Evolutionary conservation across 352 stramenopile species (phyloP), one percentile per base, ranked within the genome.

Genomic region (Phytophthora sp.): DNA sequence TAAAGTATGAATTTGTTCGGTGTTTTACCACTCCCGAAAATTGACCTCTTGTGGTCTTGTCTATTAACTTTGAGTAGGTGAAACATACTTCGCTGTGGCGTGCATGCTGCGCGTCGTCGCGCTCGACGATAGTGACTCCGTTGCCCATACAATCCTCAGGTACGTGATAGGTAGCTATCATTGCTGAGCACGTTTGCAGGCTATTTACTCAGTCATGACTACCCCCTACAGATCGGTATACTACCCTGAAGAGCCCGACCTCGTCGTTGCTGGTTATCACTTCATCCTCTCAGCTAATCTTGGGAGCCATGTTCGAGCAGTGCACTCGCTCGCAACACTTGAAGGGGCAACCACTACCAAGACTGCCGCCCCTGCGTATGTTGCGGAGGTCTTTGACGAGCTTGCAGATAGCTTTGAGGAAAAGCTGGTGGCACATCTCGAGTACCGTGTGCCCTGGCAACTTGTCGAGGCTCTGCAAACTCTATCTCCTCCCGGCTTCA

Each of bases 391-490:
- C 11, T 94, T 94, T 60, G 82, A 94, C 57, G 81, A 92, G 18
- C 72, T 94, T 29, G 80, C 86, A 5, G 84, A 93, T 12, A 84
- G 64, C 12, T 94, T 94, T 66, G 86, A 94, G 55, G 84, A 93
- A 30, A 94, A 93, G 45, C 73, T 94, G 26, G 82, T 94, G 61
- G 82, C 65, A 26, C 86, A 92, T 33, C 49, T 94, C 29, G 80
- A 91, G 66, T 94, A 94, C 54, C 82, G 80, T 52, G 82, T 93
- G 16, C 86, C 86, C 30, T 94, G 86, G 86, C 76, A 91, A 47
- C 83, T 94, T 27, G 71, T 91, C 7, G 81, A 91, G 11, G 80
- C 76, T 15, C 57, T 94, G 15, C 73, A 88, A 54, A 71, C 64
- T 15, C 59, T 77, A 3, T 77, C 77, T 7, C 74, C 82, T 1